A percentile compares a stretch with the other conserved stretches of the same genome.
phyloP scores from a whole-genome alignment of 1,284 basidiomycete species.

The Pseudozyma tsukubaensis region DNA sequence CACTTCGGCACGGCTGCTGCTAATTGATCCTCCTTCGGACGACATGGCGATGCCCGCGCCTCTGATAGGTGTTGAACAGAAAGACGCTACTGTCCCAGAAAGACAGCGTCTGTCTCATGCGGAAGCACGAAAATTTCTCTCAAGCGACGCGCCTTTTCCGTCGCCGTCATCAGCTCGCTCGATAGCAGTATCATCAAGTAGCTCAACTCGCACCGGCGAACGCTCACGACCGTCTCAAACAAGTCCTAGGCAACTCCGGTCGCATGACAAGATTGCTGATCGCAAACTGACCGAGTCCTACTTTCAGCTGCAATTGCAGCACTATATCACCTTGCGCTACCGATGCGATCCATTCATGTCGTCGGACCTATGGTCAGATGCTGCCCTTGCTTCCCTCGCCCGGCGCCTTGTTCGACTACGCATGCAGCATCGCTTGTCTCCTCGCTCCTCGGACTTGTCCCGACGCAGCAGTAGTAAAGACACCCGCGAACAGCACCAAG shows the following conservation, averaged over 20 bases:
- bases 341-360: conserved; percentile 10
- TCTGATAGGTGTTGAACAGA: neutral
- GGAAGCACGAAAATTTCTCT: conserved; percentile 24
- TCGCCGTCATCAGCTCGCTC: neutral
- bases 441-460: conserved; percentile 3
- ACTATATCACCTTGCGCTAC: conserved; percentile 24
- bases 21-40: conserved; percentile 12
- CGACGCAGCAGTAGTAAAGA: neutral
- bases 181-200: neutral
- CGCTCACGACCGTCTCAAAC: conserved; percentile 4
- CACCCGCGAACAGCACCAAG: conserved; percentile 19
- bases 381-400: conserved; percentile 20
- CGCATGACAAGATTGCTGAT: conserved; percentile 36
- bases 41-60: conserved; percentile 8
- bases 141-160: conserved; percentile 5
- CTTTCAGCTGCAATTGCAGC: conserved; percentile 47
- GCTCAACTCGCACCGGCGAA: neutral
- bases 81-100: neutral
- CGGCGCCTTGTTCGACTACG: conserved; percentile 30
- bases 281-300: conserved; percentile 33
- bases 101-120: conserved; percentile 16
- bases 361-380: conserved; percentile 12
- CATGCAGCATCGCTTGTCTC: conserved; percentile 18
- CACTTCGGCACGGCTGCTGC: conserved; percentile 6
- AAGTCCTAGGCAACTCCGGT: conserved; percentile 17